Evolutionary conservation across 805 yeast genomes (phyloP).

Genomic region (Zygoascus flipseniorum): DNA sequence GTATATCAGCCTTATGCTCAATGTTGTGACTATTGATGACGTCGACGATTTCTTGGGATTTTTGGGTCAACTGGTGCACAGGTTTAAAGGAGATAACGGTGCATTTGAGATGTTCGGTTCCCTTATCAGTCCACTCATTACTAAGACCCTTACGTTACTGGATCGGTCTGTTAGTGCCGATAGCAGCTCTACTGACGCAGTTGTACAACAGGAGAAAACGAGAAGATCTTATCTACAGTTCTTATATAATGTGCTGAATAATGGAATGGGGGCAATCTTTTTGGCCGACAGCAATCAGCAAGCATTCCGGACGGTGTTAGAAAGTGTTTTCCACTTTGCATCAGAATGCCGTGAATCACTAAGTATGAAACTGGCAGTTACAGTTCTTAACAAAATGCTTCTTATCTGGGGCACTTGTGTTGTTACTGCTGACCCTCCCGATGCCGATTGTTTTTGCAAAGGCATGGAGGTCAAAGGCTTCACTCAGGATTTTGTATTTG

Average conservation of each 20-base stretch:
- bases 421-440: conserved; percentile 31
- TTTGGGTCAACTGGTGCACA: conserved; percentile 80
- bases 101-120: conserved; percentile 69
- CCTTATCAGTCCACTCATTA: conserved; percentile 64
- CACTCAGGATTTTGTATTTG: conserved; percentile 53
- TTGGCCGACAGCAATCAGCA: conserved; percentile 58
- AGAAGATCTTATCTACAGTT: conserved; percentile 65
- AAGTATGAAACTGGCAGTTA: conserved; percentile 59
- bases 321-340: conserved; percentile 57
- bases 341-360: conserved; percentile 54
- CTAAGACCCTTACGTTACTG: conserved; percentile 49
- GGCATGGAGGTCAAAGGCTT: conserved; percentile 51
- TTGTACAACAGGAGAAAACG: conserved; percentile 54
- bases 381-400: conserved; percentile 54
- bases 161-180: conserved; percentile 35
- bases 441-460: conserved; percentile 37
- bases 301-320: conserved; percentile 51
- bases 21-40: conserved; percentile 55
- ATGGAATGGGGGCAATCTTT: conserved; percentile 71
- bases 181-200: conserved; percentile 47
- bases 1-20: conserved; percentile 58
- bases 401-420: conserved; percentile 61
- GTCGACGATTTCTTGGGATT: conserved; percentile 76
- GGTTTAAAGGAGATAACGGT: conserved; percentile 54
- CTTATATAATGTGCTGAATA: conserved; percentile 60